phyloP scores from a whole-genome alignment of 2,329 filamentous ascomycete genomes.

The Aureobasidium musti region DNA sequence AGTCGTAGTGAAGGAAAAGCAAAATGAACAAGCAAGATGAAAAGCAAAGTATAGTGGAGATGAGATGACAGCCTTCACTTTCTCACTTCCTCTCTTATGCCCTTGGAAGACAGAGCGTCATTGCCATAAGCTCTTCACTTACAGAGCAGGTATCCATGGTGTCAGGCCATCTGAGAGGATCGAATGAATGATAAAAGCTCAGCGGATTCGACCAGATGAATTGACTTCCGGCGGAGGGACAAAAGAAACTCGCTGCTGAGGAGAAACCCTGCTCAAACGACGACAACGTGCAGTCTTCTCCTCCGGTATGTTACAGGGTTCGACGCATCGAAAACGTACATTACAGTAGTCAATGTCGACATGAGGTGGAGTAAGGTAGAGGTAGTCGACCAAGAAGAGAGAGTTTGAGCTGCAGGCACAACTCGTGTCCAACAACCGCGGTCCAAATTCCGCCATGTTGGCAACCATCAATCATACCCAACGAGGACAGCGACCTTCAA shows the following conservation, averaged over 20 bases:
- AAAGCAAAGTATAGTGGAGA: background rate
- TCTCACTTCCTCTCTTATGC: background rate
- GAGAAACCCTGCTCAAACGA: background rate
- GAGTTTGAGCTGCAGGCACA: background rate
- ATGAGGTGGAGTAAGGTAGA: background rate
- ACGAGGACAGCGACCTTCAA: background rate
- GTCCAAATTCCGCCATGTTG: background rate
- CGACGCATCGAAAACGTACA: background rate
- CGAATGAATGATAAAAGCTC: background rate
- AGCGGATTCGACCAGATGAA: background rate
- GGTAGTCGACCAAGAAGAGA: background rate
- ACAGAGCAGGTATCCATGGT: background rate
- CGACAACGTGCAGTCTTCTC: no score
- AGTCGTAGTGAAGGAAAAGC: no score
- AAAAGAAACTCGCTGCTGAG: background rate
- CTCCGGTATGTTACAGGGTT: background rate
- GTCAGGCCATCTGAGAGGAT: background rate
- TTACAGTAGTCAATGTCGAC: background rate
- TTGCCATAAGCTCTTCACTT: background rate
- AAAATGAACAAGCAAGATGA: no score
- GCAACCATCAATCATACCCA: background rate
- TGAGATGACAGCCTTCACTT: no score
- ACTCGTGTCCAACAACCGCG: background rate
- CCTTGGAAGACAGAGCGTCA: background rate
- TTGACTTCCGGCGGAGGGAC: background rate